These are phyloP conservation scores for Calvatia gigantea DNA, from an alignment of 768 basidiomycete species.

Conservation along the genomic window DNA sequence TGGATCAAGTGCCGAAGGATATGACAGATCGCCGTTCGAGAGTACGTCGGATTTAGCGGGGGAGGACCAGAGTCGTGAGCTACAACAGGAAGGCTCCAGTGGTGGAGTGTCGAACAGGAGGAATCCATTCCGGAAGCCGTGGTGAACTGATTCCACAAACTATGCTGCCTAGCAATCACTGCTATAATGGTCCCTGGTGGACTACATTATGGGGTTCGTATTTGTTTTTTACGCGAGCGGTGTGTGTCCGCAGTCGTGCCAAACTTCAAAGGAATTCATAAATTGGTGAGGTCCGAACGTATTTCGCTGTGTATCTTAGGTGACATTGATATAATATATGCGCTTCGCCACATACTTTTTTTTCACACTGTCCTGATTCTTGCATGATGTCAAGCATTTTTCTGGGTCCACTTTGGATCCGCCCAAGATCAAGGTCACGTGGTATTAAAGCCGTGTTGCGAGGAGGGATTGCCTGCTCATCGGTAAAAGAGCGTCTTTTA, in stretches of 20 bases:
- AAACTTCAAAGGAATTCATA: too few relatives aligned
- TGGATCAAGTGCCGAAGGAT: conserved; percentile 19
- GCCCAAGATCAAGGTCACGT: neutral
- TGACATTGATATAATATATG: too few relatives aligned
- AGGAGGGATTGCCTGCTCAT: neutral
- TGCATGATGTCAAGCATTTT: too few relatives aligned
- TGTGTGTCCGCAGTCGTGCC: too few relatives aligned
- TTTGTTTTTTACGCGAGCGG: too few relatives aligned
- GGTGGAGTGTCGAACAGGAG: conserved; percentile 4
- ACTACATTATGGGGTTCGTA: too few relatives aligned
- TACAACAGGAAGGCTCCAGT: neutral
- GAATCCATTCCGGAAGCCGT: conserved; percentile 64
- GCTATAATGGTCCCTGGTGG: too few relatives aligned
- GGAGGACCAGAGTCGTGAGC: neutral
- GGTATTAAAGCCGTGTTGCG: neutral
- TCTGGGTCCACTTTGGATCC: neutral
- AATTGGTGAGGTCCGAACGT: too few relatives aligned
- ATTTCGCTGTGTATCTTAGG: too few relatives aligned
- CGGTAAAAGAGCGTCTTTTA: neutral
- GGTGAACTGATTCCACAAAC: conserved; percentile 6
- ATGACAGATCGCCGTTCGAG: conserved; percentile 63
- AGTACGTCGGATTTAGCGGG: conserved; percentile 47
- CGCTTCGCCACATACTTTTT: too few relatives aligned
- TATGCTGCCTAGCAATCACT: too few relatives aligned
- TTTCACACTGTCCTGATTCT: too few relatives aligned